These are phyloP conservation scores for Tubosaeta brunneosetosa DNA, from an alignment of 768 basidiomycete genomes.

Conservation along the genomic window DNA sequence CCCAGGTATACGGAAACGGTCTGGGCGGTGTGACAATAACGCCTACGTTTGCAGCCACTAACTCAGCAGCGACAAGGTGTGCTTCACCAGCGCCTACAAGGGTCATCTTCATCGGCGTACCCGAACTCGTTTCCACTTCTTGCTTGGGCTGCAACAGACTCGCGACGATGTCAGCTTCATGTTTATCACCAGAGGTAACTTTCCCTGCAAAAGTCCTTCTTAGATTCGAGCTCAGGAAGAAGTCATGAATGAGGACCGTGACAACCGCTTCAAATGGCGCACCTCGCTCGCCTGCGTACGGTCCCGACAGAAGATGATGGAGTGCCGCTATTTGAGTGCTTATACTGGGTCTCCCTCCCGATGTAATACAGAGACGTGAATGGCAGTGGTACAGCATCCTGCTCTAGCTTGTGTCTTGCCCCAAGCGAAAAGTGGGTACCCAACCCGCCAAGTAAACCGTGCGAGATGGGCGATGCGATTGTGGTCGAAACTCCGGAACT, in stretches of 20 bases:
- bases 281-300: constrained; percentile 23
- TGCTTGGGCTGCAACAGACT: constrained; percentile 57
- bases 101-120: constrained; percentile 37
- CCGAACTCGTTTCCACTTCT: constrained; percentile 41
- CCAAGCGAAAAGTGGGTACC: constrained; percentile 58
- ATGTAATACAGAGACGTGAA: constrained; percentile 51
- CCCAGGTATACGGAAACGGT: constrained; percentile 65
- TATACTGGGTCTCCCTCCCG: constrained; percentile 34
- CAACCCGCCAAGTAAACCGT: constrained; percentile 58
- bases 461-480: constrained; percentile 53
- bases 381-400: constrained; percentile 59
- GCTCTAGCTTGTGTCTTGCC: constrained; percentile 52
- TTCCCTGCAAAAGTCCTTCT: constrained; percentile 36
- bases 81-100: constrained; percentile 60
- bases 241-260: constrained; percentile 25
- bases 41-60: constrained; percentile 56
- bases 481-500: constrained; percentile 68
- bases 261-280: constrained; percentile 34
- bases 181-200: constrained; percentile 62
- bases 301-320: constrained; percentile 40
- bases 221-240: constrained; percentile 2
- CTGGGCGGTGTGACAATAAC: constrained; percentile 64
- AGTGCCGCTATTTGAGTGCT: constrained; percentile 62
- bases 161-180: constrained; percentile 72
- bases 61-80: constrained; percentile 39